Percentiles rank a stretch among this genome's conserved stretches.
phyloP scores from a whole-genome alignment of 106 monocot genomes.

The Posidonia australis region DNA sequence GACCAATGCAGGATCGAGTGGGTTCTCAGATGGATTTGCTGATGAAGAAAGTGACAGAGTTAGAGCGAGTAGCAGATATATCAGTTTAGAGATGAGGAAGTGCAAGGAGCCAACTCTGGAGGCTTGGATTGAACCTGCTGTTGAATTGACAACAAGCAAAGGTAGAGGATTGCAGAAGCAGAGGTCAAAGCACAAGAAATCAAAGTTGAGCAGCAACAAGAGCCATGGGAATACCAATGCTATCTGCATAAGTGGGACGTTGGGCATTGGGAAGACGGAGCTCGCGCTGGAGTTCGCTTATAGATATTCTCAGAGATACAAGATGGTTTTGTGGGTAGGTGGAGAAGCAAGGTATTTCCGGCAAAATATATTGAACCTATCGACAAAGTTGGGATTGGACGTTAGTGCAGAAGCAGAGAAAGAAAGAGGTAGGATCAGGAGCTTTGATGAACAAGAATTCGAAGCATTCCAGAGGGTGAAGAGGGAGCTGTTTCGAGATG shows the following conservation, averaged over 20 bases:
- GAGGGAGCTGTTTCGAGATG: conserved; percentile 76
- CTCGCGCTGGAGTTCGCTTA: conserved; percentile 79
- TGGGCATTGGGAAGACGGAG: conserved; percentile 82
- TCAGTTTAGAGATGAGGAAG: conserved; percentile 77
- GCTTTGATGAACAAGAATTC: conserved; percentile 85
- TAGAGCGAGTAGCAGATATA: conserved; percentile 42
- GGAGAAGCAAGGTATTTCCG: conserved; percentile 74
- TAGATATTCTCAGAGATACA: conserved; percentile 79
- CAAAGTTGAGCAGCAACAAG: conserved; percentile 24
- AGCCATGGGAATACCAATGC: conserved; percentile 28
- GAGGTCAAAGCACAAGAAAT: conserved; percentile 58
- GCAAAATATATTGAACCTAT: conserved; percentile 74
- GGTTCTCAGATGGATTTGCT: conserved; percentile 70
- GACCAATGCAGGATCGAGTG: conserved; percentile 24
- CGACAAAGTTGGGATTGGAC: conserved; percentile 55
- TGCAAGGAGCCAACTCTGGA: conserved; percentile 79
- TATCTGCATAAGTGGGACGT: conserved; percentile 45
- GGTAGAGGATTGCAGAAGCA: conserved; percentile 46
- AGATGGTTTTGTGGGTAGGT: conserved; percentile 81
- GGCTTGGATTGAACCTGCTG: conserved; percentile 73
- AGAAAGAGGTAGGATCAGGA: conserved; percentile 58
- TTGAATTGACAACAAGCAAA: conserved; percentile 31
- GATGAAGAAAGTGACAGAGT: conserved; percentile 65
- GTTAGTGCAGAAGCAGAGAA: conserved; percentile 80
- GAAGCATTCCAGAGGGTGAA: conserved; percentile 82